phyloP scores from a whole-genome alignment of 768 basidiomycete species.

The Asterophora lycoperdoides region DNA sequence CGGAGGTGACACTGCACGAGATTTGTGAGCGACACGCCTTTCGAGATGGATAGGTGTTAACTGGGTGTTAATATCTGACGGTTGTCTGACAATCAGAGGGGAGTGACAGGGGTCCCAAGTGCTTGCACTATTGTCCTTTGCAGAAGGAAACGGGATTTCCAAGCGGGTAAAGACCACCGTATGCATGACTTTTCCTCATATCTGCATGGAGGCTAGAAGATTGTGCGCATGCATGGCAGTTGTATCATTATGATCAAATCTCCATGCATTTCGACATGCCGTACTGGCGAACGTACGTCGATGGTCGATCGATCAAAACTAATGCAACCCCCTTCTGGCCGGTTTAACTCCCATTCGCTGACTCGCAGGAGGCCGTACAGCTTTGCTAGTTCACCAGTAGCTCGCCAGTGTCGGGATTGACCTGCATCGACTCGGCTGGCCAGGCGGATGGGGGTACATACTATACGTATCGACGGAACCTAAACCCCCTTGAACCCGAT shows the following conservation, averaged over 20 bases:
- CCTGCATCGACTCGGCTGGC: not conserved
- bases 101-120: no score
- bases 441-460: slow-evolving; percentile 4
- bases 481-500: slow-evolving; percentile 9
- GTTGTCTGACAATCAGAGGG: no score
- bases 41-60: not conserved
- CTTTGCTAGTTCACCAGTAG: not conserved
- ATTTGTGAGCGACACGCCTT: slow-evolving; percentile 10
- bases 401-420: no score
- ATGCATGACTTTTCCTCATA: no score
- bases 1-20: slow-evolving; percentile 9
- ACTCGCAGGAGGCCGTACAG: not conserved
- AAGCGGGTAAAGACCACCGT: no score
- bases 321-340: not conserved
- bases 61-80: no score
- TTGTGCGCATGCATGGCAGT: no score
- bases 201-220: no score
- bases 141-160: no score
- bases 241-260: not conserved
- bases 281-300: not conserved
- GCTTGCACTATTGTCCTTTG: no score
- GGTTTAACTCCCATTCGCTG: slow-evolving; percentile 7
- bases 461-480: slow-evolving; percentile 15
- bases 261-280: not conserved
- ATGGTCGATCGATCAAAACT: not conserved